A percentile compares a stretch with the other conserved stretches of the same genome.
Evolutionary conservation across 2,329 filamentous ascomycete species (phyloP).

Genomic region (Chaetomium strumarium): DNA sequence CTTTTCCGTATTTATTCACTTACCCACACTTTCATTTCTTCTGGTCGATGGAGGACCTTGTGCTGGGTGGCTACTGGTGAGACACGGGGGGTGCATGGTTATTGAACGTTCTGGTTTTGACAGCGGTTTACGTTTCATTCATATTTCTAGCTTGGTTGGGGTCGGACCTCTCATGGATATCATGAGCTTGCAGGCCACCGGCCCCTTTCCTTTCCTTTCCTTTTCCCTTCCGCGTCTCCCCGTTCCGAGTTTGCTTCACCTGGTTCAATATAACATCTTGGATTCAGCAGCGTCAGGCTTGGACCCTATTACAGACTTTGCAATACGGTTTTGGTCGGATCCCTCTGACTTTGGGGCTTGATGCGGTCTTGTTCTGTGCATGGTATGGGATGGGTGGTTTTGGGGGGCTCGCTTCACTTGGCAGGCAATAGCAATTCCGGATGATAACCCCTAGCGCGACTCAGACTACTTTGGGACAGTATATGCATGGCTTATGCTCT

Average conservation of each 20-base stretch:
- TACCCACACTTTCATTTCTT: too few relatives aligned
- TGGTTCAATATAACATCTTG: background rate
- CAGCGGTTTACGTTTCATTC: too few relatives aligned
- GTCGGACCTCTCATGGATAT: too few relatives aligned
- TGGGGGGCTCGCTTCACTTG: background rate
- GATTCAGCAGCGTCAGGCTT: background rate
- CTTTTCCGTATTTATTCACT: too few relatives aligned
- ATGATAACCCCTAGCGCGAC: background rate
- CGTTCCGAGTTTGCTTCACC: background rate
- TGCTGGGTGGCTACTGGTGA: too few relatives aligned
- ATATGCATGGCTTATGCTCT: background rate
- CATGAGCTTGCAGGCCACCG: too few relatives aligned
- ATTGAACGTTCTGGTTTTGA: too few relatives aligned
- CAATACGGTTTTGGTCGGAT: background rate
- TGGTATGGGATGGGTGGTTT: slow-evolving; percentile 3
- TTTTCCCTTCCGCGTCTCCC: background rate
- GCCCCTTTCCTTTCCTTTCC: background rate
- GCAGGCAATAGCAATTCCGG: background rate
- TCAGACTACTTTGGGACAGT: slow-evolving; percentile 8
- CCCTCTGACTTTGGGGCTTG: background rate
- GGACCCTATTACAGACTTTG: background rate
- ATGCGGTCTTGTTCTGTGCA: slow-evolving; percentile 2
- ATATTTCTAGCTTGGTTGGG: too few relatives aligned
- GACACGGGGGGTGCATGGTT: too few relatives aligned
- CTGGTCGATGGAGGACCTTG: too few relatives aligned